Percentiles rank a stretch among this genome's conserved stretches.
Evolutionary conservation across 2,329 filamentous ascomycete genomes (phyloP).

Genomic region (Ceratocystis lukuohia): DNA sequence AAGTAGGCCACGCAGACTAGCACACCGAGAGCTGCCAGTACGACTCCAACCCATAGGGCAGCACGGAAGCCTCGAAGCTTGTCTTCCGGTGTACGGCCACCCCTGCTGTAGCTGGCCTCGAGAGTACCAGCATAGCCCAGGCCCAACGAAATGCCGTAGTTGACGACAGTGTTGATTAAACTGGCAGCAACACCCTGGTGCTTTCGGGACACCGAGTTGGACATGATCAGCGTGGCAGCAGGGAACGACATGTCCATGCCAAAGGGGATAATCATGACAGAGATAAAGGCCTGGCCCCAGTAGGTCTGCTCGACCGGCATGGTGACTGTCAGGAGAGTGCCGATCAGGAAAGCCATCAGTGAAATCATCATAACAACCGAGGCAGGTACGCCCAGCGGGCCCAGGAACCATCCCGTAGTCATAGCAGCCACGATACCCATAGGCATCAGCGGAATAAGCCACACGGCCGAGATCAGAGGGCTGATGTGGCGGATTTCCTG

Average conservation of each 20-base stretch:
- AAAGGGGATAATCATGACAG: slow-evolving; percentile 43
- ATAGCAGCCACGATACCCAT: slow-evolving; percentile 34
- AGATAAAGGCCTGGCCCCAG: slow-evolving; percentile 50
- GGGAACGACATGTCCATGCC: slow-evolving; percentile 58
- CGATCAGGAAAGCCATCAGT: slow-evolving; percentile 32
- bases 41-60: slow-evolving; percentile 32
- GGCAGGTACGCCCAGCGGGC: slow-evolving; percentile 27
- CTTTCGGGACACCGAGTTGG: slow-evolving; percentile 35
- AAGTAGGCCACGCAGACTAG: slow-evolving; percentile 22
- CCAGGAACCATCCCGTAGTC: slow-evolving; percentile 32
- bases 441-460: slow-evolving; percentile 33
- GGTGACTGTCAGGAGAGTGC: slow-evolving; percentile 32
- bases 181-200: slow-evolving; percentile 38
- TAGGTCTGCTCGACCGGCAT: slow-evolving; percentile 44
- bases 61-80: slow-evolving; percentile 28
- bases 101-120: slow-evolving; percentile 31
- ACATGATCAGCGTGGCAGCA: slow-evolving; percentile 46
- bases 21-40: slow-evolving; percentile 28
- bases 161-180: slow-evolving; percentile 51
- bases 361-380: slow-evolving; percentile 33
- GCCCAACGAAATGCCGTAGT: slow-evolving; percentile 54
- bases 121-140: slow-evolving; percentile 54
- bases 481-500: slow-evolving; percentile 31
- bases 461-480: slow-evolving; percentile 34
- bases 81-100: slow-evolving; percentile 22